Percentiles rank a stretch among this genome's conserved stretches.
These are phyloP conservation scores for Penicillium sp. DNA, from an alignment of 2,329 filamentous ascomycete species.

Conservation along the genomic window DNA sequence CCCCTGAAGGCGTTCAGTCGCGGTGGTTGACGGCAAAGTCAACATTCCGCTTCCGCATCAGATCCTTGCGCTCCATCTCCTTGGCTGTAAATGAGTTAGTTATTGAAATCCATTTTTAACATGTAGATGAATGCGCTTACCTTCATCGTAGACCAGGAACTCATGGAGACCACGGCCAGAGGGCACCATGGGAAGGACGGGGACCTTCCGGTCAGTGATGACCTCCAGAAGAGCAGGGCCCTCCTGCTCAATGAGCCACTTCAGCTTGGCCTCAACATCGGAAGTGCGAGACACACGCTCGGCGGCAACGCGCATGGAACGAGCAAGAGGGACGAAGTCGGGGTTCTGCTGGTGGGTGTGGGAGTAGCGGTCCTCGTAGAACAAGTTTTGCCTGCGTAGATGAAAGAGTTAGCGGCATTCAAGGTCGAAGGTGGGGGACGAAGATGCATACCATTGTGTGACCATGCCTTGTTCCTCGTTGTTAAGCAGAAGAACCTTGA, in stretches of 20 bases:
- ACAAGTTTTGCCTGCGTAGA: slow-evolving; percentile 72
- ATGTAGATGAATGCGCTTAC: slow-evolving; percentile 46
- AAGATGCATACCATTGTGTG: slow-evolving; percentile 66
- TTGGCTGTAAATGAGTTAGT: slow-evolving; percentile 51
- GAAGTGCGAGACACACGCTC: slow-evolving; percentile 69
- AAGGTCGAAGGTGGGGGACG: too few relatives aligned
- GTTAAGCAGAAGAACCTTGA: slow-evolving; percentile 93
- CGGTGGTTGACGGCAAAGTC: slow-evolving; percentile 23
- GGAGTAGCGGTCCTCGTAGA: slow-evolving; percentile 88
- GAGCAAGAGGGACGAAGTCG: slow-evolving; percentile 90
- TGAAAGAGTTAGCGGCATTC: neutral
- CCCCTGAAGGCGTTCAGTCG: slow-evolving; percentile 18
- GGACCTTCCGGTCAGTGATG: slow-evolving; percentile 73
- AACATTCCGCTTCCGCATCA: slow-evolving; percentile 62
- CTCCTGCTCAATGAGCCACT: slow-evolving; percentile 85
- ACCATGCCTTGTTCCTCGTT: slow-evolving; percentile 99
- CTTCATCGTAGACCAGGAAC: slow-evolving; percentile 83
- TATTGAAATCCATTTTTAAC: neutral
- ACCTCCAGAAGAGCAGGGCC: slow-evolving; percentile 94
- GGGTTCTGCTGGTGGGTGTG: slow-evolving; percentile 94
- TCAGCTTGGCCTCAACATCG: slow-evolving; percentile 73
- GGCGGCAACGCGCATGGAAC: slow-evolving; percentile 84
- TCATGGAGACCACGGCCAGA: slow-evolving; percentile 84
- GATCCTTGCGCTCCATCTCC: slow-evolving; percentile 64
- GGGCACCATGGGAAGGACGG: slow-evolving; percentile 97